Base-by-base conservation (phyloP, 257 asterid species). In the Penstemon barbatus region DNA sequence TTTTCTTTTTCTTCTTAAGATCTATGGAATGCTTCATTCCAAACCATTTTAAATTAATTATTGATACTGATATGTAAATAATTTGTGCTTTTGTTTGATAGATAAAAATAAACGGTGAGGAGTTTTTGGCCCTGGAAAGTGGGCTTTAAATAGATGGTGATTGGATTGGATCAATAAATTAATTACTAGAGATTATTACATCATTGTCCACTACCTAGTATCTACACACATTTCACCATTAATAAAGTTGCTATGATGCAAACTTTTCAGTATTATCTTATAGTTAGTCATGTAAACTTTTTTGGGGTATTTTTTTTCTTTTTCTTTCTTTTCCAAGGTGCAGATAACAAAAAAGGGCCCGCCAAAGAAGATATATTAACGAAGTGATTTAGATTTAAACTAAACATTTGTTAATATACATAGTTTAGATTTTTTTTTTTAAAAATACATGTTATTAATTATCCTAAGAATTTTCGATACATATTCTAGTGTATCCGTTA, bases 191-290 rank as follows among this genome's bases (percentile, higher is more conserved):
- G 50, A 51, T 68, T 7, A 53, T 81, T 65, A 64, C 85, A 70
- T 81, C 87, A 79, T 75, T 48, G 39, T 74, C 82, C 82, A 79
- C 72, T 56, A 73, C 4, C 11, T 48, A 79, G 70, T 56, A 73
- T 6, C 11, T 48, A 6, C 48, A 13, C 48, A 66, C 48, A 39
- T 44, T 75, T 75, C 70, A 78, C 69, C 78, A 71, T 67, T 25
- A 25, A 25, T 58, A 65, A 70, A 74, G 73, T 69, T 71, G 71
- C 50, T 63, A 7, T 15, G 65, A 45, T 59, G 64, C 66, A 4
- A 58, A 52, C 63, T 60, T 46, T 58, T 63, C 71, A 70, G 68
- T 74, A 42, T 51, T 65, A 68, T 68, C 52, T 58, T 5, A 15
- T 40, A 9, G 40, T 53, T 41, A 33, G 38, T 18, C 18, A 15